Base-by-base conservation (phyloP, 257 asterid genomes). In the Knoxia roxburghii region DNA sequence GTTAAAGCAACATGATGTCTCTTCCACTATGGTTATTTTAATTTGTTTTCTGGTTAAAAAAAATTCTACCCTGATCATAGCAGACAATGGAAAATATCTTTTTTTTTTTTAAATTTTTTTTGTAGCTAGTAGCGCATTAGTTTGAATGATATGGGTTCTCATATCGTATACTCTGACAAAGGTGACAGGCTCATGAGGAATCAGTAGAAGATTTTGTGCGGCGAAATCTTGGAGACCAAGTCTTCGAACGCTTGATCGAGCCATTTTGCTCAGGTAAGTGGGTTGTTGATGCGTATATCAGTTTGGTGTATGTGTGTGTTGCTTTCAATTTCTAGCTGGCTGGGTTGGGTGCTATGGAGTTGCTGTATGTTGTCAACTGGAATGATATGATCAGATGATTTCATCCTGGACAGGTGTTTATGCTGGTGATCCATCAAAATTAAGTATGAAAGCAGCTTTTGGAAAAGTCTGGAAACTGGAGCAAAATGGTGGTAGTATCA, bases 401-500 rank as follows among this genome's bases (percentile, higher is more conserved):
- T 32, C 59, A 61, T 75, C 61, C 71, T 59, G 24, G 71, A 35
- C 71, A 90, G 99, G 99, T 58, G 97, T 94, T 69, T 94, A 94
- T 75, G 99, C 99, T 39, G 97, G 99, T 29, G 97, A 94, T 81
- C 99, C 99, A 45, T 85, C 97, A 72, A 88, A 84, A 73, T 74
- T 94, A 74, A 90, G 97, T 77, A 94, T 94, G 99, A 90, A 83
- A 77, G 99, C 99, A 51, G 99, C 99, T 64, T 90, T 94, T 70
- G 97, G 97, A 52, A 94, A 87, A 84, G 96, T 94, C 18, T 94
- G 99, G 99, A 91, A 87, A 69, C 88, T 94, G 73, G 99, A 94
- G 81, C 80, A 90, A 84, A 87, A 71, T 79, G 97, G 99, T 23
- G 96, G 96, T 37, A 90, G 99, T 78, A 90, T 93, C 67, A 85